phyloP scores from a whole-genome alignment of 352 stramenopile genomes.

The Phytophthora sansomeana region DNA sequence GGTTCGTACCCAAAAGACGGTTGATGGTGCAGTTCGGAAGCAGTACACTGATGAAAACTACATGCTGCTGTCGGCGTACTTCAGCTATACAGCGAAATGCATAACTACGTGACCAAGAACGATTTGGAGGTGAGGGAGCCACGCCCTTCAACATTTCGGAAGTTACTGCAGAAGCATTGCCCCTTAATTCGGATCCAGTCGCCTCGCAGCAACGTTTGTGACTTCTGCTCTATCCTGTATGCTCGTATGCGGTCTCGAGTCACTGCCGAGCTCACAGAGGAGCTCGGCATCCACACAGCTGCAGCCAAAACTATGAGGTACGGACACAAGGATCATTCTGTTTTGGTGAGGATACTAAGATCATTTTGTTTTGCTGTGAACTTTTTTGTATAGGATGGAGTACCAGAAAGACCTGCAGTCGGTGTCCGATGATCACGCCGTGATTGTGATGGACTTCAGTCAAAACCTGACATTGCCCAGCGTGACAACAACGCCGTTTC shows the following conservation, averaged over 20 bases:
- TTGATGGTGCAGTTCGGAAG: too few species aligned
- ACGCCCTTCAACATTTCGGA: constrained; percentile 4
- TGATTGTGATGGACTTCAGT: constrained; percentile 10
- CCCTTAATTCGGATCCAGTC: constrained; percentile 15
- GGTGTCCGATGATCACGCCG: not conserved
- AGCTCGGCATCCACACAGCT: too few species aligned
- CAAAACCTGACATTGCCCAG: constrained; percentile 24
- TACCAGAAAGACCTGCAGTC: constrained; percentile 20
- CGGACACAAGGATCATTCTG: not conserved
- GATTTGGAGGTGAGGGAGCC: not conserved
- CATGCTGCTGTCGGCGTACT: too few species aligned
- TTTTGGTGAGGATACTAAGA: too few species aligned
- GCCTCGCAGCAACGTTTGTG: too few species aligned
- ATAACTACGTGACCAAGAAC: constrained; percentile 16
- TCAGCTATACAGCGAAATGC: constrained; percentile 25
- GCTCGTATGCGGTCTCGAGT: too few species aligned
- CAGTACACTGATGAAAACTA: too few species aligned
- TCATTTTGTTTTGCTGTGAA: constrained; percentile 20
- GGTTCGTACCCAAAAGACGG: too few species aligned
- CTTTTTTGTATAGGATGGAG: constrained; percentile 9
- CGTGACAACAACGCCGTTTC: constrained; percentile 7
- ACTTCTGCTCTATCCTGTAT: too few species aligned
- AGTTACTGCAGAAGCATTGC: constrained; percentile 5
- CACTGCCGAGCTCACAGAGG: too few species aligned
- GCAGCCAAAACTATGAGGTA: constrained; percentile 18